Base-by-base conservation (phyloP, 1,139 yeast genomes). In the Debaryomyces subglobosus region DNA sequence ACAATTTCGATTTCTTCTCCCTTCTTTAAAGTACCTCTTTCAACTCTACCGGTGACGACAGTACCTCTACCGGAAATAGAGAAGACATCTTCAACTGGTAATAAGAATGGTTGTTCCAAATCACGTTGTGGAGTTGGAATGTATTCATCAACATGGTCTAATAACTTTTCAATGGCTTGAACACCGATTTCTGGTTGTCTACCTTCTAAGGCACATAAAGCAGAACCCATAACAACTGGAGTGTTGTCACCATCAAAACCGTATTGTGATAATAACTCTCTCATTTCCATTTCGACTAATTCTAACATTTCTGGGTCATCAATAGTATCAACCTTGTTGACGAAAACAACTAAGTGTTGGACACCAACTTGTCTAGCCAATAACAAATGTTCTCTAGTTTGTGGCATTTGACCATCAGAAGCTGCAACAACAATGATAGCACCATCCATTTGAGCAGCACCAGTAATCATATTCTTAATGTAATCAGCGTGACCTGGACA, bases 391-490 rank as follows among this genome's bases (percentile, higher is more conserved):
- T 94, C 99, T 80, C 97, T 89, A 62, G 99, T 95, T 81, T 94
- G 99, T 68, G 97, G 98, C 99, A 94, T 94, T 78, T 92, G 97
- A 67, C 99, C 99, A 68, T 94, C 99, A 52, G 96, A 81, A 57
- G 99, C 99, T 66, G 98, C 98, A 72, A 94, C 99, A 58, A 94
- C 99, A 78, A 94, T 92, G 64, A 94, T 92, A 60, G 98, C 99
- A 81, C 98, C 98, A 72, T 94, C 99, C 98, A 92, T 92, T 74
- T 94, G 97, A 62, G 98, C 97, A 63, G 98, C 98, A 85, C 98
- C 98, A 59, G 97, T 90, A 74, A 94, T 94, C 98, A 94, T 94
- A 74, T 92, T 92, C 81, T 94, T 94, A 74, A 94, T 94, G 75
- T 92, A 94, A 82, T 94, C 98, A 57, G 96, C 96, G 83, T 94